A percentile compares a stretch with the other conserved stretches of the same genome.
These are phyloP conservation scores for Quercus phellos DNA, from an alignment of 331 rosid genomes.

Conservation along the genomic window DNA sequence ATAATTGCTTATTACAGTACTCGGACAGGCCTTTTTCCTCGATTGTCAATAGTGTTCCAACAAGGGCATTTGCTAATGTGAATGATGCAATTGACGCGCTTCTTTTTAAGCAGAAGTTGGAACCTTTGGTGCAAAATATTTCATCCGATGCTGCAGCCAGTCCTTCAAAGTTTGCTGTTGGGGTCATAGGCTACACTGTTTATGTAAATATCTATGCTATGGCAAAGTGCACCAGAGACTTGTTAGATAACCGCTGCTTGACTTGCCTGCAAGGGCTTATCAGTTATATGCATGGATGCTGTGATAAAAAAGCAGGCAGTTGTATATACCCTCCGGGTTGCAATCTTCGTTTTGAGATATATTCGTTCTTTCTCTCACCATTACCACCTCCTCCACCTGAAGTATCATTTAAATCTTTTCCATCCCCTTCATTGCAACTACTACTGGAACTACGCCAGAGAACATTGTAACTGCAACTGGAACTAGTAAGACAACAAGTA, in stretches of 20 bases:
- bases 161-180: conserved; percentile 18
- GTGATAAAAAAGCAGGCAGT: conserved; percentile 12
- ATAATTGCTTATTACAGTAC: conserved; percentile 15
- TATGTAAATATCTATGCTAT: conserved; percentile 6
- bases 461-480: too few species aligned
- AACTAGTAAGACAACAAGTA: background rate
- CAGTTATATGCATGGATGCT: background rate
- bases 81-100: conserved; percentile 12
- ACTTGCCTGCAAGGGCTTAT: conserved; percentile 21
- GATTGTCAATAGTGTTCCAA: background rate
- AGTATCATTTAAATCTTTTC: too few species aligned
- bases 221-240: conserved; percentile 26
- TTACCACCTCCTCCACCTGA: background rate
- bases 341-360: conserved; percentile 23
- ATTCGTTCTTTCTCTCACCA: conserved; percentile 6
- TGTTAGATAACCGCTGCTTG: conserved; percentile 21
- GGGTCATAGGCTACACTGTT: conserved; percentile 11
- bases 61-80: background rate
- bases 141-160: conserved; percentile 20
- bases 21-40: conserved; percentile 15
- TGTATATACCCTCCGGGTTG: conserved; percentile 17
- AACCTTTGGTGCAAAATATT: conserved; percentile 11
- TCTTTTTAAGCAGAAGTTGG: background rate
- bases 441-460: background rate
- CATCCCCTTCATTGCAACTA: background rate